Evolutionary conservation across 768 basidiomycete species (phyloP).

Genomic region (Clavaria fumosa): DNA sequence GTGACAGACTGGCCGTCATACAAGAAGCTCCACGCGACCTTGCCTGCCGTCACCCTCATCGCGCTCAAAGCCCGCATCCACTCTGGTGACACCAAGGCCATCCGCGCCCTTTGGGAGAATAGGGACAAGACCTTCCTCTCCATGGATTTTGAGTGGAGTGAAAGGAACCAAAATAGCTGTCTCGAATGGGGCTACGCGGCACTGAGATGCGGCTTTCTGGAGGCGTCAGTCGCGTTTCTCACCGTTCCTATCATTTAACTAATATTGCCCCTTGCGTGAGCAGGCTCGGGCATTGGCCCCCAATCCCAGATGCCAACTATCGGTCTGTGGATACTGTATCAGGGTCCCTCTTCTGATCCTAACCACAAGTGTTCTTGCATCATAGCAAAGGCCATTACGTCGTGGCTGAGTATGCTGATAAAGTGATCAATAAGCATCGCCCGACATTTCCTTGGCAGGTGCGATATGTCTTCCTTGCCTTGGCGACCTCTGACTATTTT

Average conservation of each 20-base stretch:
- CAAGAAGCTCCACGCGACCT: conserved; percentile 51
- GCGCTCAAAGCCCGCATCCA: conserved; percentile 52
- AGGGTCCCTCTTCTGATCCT: too few species aligned
- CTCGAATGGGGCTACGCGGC: conserved; percentile 79
- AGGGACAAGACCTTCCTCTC: conserved; percentile 63
- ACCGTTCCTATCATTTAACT: background rate
- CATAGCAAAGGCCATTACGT: conserved; percentile 62
- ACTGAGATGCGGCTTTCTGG: conserved; percentile 54
- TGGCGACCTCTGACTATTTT: background rate
- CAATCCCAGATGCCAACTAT: conserved; percentile 60
- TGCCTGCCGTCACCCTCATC: conserved; percentile 52
- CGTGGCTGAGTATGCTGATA: conserved; percentile 53
- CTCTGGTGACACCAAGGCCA: conserved; percentile 46
- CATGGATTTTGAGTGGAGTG: conserved; percentile 62
- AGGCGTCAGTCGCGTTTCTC: conserved; percentile 33
- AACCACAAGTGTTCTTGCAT: too few species aligned
- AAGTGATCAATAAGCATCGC: conserved; percentile 41
- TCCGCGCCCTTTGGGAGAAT: conserved; percentile 51
- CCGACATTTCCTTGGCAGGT: conserved; percentile 66
- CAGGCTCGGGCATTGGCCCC: conserved; percentile 53
- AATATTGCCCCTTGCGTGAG: conserved; percentile 20
- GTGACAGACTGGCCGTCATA: conserved; percentile 54
- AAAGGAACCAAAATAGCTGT: conserved; percentile 50
- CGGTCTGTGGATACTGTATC: conserved; percentile 28
- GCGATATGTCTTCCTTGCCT: conserved; percentile 17